phyloP scores from a whole-genome alignment of 1,284 basidiomycete genomes.

The Trametes pubescens region DNA sequence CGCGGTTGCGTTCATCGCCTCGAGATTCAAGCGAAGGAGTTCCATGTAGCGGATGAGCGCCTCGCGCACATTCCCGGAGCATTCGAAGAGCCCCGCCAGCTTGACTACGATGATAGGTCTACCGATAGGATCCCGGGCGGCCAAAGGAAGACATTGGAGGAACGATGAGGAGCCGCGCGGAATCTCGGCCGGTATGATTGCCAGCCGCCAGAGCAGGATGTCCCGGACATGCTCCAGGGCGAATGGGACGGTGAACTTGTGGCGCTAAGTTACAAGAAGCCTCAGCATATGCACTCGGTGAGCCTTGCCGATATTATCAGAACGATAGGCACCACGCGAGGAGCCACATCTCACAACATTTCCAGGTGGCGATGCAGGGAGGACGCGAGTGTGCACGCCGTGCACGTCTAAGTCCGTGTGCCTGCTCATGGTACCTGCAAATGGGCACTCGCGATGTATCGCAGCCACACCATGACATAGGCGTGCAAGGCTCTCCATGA shows the following conservation, averaged over 20 bases:
- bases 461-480: no score
- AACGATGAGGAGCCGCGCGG: constrained; percentile 40
- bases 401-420: no score
- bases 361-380: no score
- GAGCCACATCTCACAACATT: no score
- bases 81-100: constrained; percentile 48
- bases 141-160: constrained; percentile 59
- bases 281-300: neutral
- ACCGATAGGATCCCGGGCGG: constrained; percentile 63
- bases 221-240: constrained; percentile 66
- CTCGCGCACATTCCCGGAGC: constrained; percentile 48
- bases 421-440: no score
- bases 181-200: constrained; percentile 50
- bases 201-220: constrained; percentile 66
- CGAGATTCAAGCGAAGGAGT: constrained; percentile 60
- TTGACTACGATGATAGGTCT: constrained; percentile 65
- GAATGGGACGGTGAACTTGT: constrained; percentile 70
- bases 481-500: no score
- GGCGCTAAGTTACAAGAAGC: constrained; percentile 53
- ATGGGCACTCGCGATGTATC: no score
- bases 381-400: no score
- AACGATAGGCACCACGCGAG: no score
- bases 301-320: no score
- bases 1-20: constrained; percentile 46
- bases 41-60: constrained; percentile 60